Evolutionary conservation across 441 rosid species (phyloP).

Genomic region (Gossypium trilobum): DNA sequence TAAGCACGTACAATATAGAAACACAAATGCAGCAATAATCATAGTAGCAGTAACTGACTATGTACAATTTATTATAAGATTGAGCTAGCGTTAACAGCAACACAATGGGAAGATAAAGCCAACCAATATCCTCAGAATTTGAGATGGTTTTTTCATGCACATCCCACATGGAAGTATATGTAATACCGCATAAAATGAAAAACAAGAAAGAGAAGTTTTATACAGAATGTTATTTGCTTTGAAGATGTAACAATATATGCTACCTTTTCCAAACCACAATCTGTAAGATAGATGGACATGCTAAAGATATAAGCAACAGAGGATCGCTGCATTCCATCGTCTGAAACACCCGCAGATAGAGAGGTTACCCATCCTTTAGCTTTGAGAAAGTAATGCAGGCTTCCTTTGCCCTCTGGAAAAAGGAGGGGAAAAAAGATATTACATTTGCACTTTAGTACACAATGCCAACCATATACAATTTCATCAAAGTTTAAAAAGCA

Average conservation of each 20-base stretch:
- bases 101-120: background rate
- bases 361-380: conserved; percentile 80
- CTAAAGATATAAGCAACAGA: conserved; percentile 76
- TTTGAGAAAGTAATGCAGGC: conserved; percentile 75
- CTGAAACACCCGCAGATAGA: conserved; percentile 88
- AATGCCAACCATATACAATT: background rate
- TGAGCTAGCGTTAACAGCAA: background rate
- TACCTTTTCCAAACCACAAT: conserved; percentile 90
- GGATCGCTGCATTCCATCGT: conserved; percentile 81
- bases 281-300: conserved; percentile 82
- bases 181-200: background rate
- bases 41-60: background rate
- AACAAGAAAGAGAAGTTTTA: background rate
- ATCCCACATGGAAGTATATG: background rate
- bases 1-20: background rate
- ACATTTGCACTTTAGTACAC: conserved; percentile 3
- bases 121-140: background rate
- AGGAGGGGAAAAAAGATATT: background rate
- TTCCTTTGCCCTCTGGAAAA: conserved; percentile 91
- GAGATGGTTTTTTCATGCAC: background rate
- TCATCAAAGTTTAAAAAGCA: background rate
- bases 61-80: background rate
- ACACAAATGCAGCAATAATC: background rate
- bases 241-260: background rate
- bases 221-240: background rate